phyloP scores from a whole-genome alignment of 2,329 filamentous ascomycete genomes.

The Diaporthe sp. region DNA sequence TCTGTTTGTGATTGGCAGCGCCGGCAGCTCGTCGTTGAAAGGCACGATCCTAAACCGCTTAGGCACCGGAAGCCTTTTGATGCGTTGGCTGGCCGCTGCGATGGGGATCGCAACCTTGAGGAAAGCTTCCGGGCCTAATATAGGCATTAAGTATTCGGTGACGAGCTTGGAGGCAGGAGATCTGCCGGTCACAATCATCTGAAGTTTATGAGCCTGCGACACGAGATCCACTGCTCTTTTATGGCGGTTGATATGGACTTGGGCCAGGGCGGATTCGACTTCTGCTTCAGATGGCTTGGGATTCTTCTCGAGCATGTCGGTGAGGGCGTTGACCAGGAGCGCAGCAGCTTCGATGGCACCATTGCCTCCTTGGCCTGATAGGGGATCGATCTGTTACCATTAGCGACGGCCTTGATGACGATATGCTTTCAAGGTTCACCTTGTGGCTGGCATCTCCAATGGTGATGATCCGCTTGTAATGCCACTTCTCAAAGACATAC shows the following conservation, averaged over 20 bases:
- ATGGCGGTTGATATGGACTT: not conserved
- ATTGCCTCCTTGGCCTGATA: not conserved
- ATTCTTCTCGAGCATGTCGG: not conserved
- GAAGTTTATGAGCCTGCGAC: not conserved
- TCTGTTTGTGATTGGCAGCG: not conserved
- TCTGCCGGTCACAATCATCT: not conserved
- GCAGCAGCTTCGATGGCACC: not conserved
- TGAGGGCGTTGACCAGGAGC: not conserved
- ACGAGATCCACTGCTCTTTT: not conserved
- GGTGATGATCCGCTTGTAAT: constrained; percentile 48
- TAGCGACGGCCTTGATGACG: not conserved
- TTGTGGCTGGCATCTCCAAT: constrained; percentile 53
- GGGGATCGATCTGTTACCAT: not conserved
- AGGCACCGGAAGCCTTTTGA: not conserved
- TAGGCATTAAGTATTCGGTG: not conserved
- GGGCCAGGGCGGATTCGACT: not conserved
- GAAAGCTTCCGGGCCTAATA: not conserved
- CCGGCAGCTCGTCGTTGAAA: not conserved
- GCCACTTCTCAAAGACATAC: constrained; percentile 51
- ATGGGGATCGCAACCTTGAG: not conserved
- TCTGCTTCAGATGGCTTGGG: not conserved
- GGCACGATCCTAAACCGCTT: not conserved
- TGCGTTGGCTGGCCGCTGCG: not conserved
- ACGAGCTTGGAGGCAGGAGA: not conserved
- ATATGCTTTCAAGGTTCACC: constrained; percentile 38